Evolutionary conservation across 768 basidiomycete species (phyloP).

Genomic region (Dendrothele bispora): DNA sequence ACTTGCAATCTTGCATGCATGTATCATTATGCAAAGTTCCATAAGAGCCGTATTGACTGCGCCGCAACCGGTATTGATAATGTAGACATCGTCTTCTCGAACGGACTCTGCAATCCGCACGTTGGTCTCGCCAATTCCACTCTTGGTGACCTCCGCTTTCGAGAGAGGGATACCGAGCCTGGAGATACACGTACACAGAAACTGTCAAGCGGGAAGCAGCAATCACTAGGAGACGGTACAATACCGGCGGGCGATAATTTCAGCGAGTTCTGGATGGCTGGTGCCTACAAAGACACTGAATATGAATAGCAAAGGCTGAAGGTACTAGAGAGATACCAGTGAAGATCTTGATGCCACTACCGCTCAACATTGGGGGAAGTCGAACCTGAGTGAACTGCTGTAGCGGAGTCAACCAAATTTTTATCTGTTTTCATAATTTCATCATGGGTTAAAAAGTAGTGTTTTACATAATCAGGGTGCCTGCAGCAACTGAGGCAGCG

Average conservation of each 20-base stretch:
- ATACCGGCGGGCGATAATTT: conserved; percentile 91
- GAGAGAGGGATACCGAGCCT: conserved; percentile 90
- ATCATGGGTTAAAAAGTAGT: too few relatives aligned
- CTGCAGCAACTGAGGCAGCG: too few relatives aligned
- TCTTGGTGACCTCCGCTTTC: conserved; percentile 83
- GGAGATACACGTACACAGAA: conserved; percentile 21
- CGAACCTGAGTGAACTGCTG: too few relatives aligned
- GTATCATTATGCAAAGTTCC: conserved; percentile 99
- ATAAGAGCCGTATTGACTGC: conserved; percentile 92
- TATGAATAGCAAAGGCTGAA: conserved; percentile 1
- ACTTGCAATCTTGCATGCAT: conserved; percentile 99
- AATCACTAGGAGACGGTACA: conserved; percentile 11
- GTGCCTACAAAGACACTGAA: conserved; percentile 57
- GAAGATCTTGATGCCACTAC: conserved; percentile 58
- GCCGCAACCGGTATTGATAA: conserved; percentile 90
- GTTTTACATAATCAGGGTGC: too few relatives aligned
- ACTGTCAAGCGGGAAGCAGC: conserved; percentile 13
- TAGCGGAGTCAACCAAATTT: too few relatives aligned
- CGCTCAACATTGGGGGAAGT: conserved; percentile 57
- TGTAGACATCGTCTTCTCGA: conserved; percentile 98
- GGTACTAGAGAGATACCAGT: conserved; percentile 36
- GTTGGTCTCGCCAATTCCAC: conserved; percentile 88
- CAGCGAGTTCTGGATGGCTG: conserved; percentile 93
- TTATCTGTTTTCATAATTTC: too few relatives aligned
- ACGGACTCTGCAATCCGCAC: conserved; percentile 94